phyloP scores from a whole-genome alignment of 139 green algal genomes.

The Medakamo hakoo region DNA sequence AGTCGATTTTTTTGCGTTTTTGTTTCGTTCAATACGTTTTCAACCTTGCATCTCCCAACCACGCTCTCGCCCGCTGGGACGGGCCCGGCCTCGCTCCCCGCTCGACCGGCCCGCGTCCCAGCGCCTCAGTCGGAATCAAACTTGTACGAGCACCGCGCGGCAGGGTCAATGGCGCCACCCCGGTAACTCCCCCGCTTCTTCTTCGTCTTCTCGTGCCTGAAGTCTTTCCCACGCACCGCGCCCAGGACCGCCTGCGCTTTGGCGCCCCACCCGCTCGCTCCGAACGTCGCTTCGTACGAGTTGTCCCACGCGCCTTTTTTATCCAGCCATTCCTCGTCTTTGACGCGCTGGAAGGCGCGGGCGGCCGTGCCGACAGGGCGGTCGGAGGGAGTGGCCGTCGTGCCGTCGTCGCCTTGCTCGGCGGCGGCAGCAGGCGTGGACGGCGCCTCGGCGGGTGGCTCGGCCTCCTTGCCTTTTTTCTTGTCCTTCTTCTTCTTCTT shows the following conservation, averaged over 20 bases:
- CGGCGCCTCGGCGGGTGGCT: background rate
- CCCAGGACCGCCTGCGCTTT: constrained; percentile 82
- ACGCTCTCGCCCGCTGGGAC: background rate
- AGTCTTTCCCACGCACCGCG: constrained; percentile 66
- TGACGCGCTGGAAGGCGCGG: constrained; percentile 68
- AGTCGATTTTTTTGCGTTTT: too few species aligned
- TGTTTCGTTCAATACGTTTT: too few species aligned
- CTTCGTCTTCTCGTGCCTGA: constrained; percentile 98
- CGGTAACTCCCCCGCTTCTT: constrained; percentile 93
- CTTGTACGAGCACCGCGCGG: constrained; percentile 68
- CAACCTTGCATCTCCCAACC: too few species aligned
- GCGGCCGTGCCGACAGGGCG: constrained; percentile 1
- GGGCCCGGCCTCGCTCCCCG: background rate
- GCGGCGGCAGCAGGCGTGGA: background rate
- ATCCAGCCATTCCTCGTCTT: constrained; percentile 60
- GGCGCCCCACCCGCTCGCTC: constrained; percentile 70
- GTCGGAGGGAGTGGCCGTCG: background rate
- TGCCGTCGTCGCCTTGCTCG: constrained; percentile 1
- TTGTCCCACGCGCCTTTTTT: constrained; percentile 60
- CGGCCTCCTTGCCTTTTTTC: constrained; percentile 8
- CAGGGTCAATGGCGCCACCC: constrained; percentile 72
- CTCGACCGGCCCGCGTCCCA: background rate
- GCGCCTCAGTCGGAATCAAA: constrained; percentile 42
- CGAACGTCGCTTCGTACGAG: constrained; percentile 55
- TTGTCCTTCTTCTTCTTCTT: constrained; percentile 15